Base-by-base conservation (phyloP, 1,284 basidiomycete species). In the Ustilago crameri region DNA sequence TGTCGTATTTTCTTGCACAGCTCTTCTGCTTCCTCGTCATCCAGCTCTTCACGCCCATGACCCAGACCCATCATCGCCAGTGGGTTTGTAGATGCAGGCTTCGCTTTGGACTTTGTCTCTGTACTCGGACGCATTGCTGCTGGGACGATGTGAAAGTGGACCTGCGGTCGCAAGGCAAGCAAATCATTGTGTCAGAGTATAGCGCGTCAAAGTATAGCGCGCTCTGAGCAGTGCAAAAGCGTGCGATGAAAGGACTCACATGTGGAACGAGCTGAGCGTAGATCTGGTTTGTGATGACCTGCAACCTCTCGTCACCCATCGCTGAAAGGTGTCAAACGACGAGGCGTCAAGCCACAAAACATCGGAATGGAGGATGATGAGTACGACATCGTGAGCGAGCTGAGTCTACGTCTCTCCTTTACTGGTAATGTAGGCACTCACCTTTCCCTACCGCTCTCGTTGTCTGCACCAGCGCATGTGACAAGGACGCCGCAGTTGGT, bases 241-340 rank as follows among this genome's bases (percentile, higher is more conserved):
- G 5, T 12, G 32, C n/a, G n/a, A n/a, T n/a, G n/a, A n/a, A n/a
- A n/a, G 22, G 26, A 84, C 88, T 59, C 66, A 91, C 90, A 84
- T 92, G 91, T n/a, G 88, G 88, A 3, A 92, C 90, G 7, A 89
- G 89, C 77, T 92, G 90, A 0, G 90, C 90, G 75, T 92, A 91
- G 80, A 91, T 90, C 81, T 92, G 90, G 57, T 81, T 77, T 1
- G 75, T 72, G 44, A 73, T 69, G 22, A 75, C 70, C n/a, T 78
- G 75, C 42, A 78, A 18, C n/a, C 75, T 42, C 23, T 78, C 75
- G 26, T 78, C 75, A n/a, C 53, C 65, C 9, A 78, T 52, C 1
- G 70, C 75, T 74, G 34, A 15, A 22, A n/a, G 22, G 30, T 37
- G 30, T 23, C 34, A 51, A 10, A 12, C 47, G 23, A 5, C 14